Evolutionary conservation across 805 yeast genomes (phyloP).

Genomic region (Kodamaea nitidulidarum): DNA sequence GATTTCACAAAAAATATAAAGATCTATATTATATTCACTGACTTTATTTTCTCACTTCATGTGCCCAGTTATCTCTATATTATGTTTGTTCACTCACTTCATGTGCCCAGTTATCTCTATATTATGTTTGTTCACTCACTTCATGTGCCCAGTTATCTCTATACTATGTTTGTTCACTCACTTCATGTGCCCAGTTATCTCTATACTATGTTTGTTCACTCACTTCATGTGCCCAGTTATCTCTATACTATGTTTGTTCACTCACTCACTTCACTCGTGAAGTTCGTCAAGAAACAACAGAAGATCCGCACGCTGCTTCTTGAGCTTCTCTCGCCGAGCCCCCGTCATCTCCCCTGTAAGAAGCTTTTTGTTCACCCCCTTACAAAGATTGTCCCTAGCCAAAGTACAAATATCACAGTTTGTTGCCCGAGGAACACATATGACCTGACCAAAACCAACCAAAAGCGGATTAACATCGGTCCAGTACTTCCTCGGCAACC

Average conservation of each 20-base stretch:
- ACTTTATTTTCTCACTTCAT: too few species aligned
- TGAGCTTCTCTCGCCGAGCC: conserved; percentile 25
- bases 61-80: too few species aligned
- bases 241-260: neutral
- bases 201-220: too few species aligned
- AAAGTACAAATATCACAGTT: conserved; percentile 70
- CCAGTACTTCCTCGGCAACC: conserved; percentile 79
- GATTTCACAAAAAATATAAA: too few species aligned
- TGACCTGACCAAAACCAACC: conserved; percentile 91
- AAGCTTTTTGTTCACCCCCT: conserved; percentile 49
- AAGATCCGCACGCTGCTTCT: conserved; percentile 29
- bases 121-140: too few species aligned
- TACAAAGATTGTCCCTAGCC: conserved; percentile 52
- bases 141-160: too few species aligned
- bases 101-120: too few species aligned
- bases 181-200: too few species aligned
- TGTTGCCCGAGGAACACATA: conserved; percentile 68
- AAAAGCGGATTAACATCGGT: conserved; percentile 76
- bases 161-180: too few species aligned
- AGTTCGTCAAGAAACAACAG: neutral
- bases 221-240: too few species aligned
- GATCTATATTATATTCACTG: too few species aligned
- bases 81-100: too few species aligned
- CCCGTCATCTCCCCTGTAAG: conserved; percentile 23
- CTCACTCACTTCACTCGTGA: neutral